Percentiles rank a stretch among this genome's conserved stretches.
phyloP scores from a whole-genome alignment of 2,329 filamentous ascomycete species.

The Xylariaceae sp. region DNA sequence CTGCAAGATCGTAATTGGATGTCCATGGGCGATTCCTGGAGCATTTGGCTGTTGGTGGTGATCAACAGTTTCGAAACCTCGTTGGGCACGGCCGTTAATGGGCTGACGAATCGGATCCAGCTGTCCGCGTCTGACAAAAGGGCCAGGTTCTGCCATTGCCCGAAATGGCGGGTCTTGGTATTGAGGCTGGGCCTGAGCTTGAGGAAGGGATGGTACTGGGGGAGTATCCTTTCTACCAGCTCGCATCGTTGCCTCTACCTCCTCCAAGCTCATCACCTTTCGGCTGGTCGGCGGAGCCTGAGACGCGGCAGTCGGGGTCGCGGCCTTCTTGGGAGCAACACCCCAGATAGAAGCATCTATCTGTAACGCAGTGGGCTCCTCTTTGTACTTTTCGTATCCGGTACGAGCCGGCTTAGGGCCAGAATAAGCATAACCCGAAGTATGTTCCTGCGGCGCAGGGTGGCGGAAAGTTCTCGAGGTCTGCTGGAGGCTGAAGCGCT shows the following conservation, averaged over 20 bases:
- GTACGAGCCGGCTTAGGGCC: slow-evolving; percentile 60
- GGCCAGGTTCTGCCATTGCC: slow-evolving; percentile 22
- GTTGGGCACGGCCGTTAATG: slow-evolving; percentile 24
- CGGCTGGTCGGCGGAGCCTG: slow-evolving; percentile 37
- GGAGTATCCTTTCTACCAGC: slow-evolving; percentile 52
- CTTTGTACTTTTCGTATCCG: slow-evolving; percentile 88
- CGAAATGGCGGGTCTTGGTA: slow-evolving; percentile 21
- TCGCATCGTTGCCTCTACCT: slow-evolving; percentile 91
- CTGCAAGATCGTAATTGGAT: slow-evolving; percentile 52
- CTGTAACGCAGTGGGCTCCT: slow-evolving; percentile 82
- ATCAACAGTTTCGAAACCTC: slow-evolving; percentile 24
- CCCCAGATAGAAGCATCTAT: slow-evolving; percentile 94
- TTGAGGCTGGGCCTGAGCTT: slow-evolving; percentile 28
- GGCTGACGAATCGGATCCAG: slow-evolving; percentile 28
- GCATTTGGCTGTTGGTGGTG: slow-evolving; percentile 25
- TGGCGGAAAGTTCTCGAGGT: slow-evolving; percentile 41
- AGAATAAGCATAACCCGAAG: slow-evolving; percentile 36
- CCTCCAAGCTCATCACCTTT: slow-evolving; percentile 93
- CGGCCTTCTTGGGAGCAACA: slow-evolving; percentile 57
- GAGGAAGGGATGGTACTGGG: slow-evolving; percentile 33
- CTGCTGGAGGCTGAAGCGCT: slow-evolving; percentile 73
- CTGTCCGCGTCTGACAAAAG: slow-evolving; percentile 29
- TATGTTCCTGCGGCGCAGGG: slow-evolving; percentile 30
- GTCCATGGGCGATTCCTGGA: slow-evolving; percentile 37
- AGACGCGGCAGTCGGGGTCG: slow-evolving; percentile 25